A percentile compares a stretch with the other conserved stretches of the same genome.
These are phyloP conservation scores for Aspergillus pseudoterreus DNA, from an alignment of 2,329 filamentous ascomycete species.

Conservation along the genomic window DNA sequence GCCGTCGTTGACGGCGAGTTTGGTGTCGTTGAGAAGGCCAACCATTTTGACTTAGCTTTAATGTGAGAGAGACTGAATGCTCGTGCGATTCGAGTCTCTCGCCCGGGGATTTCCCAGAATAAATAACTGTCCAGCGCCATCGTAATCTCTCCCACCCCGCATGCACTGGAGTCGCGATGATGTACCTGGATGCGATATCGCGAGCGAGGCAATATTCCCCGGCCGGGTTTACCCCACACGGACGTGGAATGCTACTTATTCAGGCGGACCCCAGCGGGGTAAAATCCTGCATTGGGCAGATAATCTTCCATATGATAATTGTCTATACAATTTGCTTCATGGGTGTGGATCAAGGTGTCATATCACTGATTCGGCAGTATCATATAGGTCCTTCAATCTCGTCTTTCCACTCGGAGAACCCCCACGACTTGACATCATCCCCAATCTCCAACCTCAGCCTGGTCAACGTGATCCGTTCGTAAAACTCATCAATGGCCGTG, in stretches of 20 bases:
- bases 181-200: neutral
- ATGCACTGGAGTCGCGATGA: no score
- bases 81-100: neutral
- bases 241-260: slow-evolving; percentile 2
- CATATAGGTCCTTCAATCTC: neutral
- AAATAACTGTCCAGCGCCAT: no score
- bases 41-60: slow-evolving; percentile 5
- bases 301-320: neutral
- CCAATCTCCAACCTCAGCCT: slow-evolving; percentile 62
- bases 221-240: neutral
- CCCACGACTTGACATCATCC: slow-evolving; percentile 63
- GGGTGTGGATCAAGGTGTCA: neutral
- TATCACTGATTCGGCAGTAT: neutral
- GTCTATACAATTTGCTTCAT: neutral
- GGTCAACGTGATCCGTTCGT: slow-evolving; percentile 65
- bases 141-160: no score
- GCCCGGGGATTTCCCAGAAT: no score
- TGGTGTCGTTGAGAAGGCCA: slow-evolving; percentile 10
- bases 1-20: slow-evolving; percentile 41
- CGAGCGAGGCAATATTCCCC: slow-evolving; percentile 2
- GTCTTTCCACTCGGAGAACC: slow-evolving; percentile 55
- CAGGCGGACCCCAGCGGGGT: neutral
- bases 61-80: neutral
- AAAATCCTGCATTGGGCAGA: no score
- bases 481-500: slow-evolving; percentile 45